Base-by-base conservation (phyloP, 768 basidiomycete genomes). In the Mycena chlorophos region DNA sequence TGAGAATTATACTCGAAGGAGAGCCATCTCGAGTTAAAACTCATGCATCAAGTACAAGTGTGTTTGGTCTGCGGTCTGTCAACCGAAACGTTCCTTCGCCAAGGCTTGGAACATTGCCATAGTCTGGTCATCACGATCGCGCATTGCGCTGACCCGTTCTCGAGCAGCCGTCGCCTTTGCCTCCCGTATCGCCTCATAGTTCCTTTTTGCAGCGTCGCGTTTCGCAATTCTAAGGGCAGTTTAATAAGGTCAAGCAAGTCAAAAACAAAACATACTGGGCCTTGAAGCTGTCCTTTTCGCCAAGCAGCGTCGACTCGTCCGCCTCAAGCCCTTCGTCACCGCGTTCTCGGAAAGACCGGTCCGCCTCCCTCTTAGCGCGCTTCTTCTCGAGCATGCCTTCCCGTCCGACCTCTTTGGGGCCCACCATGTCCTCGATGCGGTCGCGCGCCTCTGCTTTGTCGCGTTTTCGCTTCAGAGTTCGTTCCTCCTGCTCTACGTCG, bases 51-150 rank as follows among this genome's bases (percentile, higher is more conserved):
- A n/a, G n/a, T n/a, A n/a, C n/a, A n/a, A n/a, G n/a, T n/a, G n/a
- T n/a, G n/a, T n/a, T n/a, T n/a, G n/a, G n/a, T n/a, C n/a, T n/a
- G n/a, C n/a, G n/a, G n/a, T n/a, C n/a, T n/a, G 38, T 80, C 69
- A 92, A 27, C 92, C 93, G 63, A 91, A 96, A 53, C 89, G 77
- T 65, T 89, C 80, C 68, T 89, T 93, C n/a, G 94, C 94, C 67
- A 96, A 73, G 61, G 88, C 85, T 71, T 90, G 90, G 71, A 97
- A 94, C 93, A 94, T 95, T 54, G 92, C 92, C 92, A 98, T 98
- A 0, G 93, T 97, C 17, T 86, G 89, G 68, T 85, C 86, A 65
- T 97, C 94, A 66, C 91, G 94, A 66, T 88, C 85, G 63, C 81
- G 85, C 55, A 85, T 75, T 4, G 81, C 85, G 22, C 65, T 75